Base-by-base conservation (phyloP, 2,329 filamentous ascomycete genomes). In the Arthrobotrys musiformis region DNA sequence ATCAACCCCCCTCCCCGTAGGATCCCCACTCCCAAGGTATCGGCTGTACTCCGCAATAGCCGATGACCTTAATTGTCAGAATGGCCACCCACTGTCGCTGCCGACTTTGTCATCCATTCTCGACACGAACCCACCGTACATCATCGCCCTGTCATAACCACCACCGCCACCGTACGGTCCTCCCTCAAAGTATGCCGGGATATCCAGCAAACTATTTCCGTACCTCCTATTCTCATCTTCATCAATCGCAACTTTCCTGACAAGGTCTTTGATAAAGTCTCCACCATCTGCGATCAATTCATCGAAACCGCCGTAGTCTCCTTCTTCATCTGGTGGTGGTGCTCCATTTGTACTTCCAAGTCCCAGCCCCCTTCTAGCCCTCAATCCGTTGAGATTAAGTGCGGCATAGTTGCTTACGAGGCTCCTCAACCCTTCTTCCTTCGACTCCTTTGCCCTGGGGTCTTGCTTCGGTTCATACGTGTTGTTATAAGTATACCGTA, bases 401-500 rank as follows among this genome's bases (percentile, higher is more conserved):
- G 72, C 72, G 2, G 72, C 72, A 28, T 76, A 76, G 30, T 76
- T 76, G 40, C 62, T 68, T 5, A 76, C 72, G 17, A 76, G 54
- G 15, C 56, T 69, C 24, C 72, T 37, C 37, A 76, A n/a, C n/a
- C 72, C 72, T 60, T 76, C 72, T 26, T 76, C 72, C 30, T 76
- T 76, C 2, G 33, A 28, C 15, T 76, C 72, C 46, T 40, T 52
- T 17, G 64, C 26, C 6, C 72, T 37, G 4, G 33, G 63, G 22
- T 76, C 72, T 37, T 70, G 72, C 30, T 76, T 76, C n/a, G 72
- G 72, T 35, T 76, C 72, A 35, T 76, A 76, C 15, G 83, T 83
- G 48, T 84, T 82, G 9, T 79, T 79, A 70, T 84, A 85, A 33
- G 81, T 80, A 70, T 83, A 85, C n/a, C 81, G 80, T 37, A 84